These are phyloP conservation scores for Bipolaris bicolor DNA, from an alignment of 2,329 filamentous ascomycete genomes.

Conservation along the genomic window DNA sequence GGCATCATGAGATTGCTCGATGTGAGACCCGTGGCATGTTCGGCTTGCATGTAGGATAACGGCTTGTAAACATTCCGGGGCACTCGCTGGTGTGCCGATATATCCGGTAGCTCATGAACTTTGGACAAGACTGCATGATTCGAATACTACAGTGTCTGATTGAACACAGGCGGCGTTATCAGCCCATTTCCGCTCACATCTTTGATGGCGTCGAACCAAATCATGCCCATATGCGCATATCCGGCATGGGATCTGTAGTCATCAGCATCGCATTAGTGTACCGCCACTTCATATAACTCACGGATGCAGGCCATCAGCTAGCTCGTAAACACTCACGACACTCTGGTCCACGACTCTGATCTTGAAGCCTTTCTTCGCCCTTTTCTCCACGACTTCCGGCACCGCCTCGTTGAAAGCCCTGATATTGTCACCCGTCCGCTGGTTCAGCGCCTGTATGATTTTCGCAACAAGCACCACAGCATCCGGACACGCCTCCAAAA, in stretches of 20 bases:
- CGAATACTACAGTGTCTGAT: neutral
- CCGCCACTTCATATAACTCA: conserved; percentile 13
- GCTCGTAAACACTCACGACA: conserved; percentile 21
- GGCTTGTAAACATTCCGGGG: neutral
- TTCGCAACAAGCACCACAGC: conserved; percentile 48
- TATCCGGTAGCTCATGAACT: neutral
- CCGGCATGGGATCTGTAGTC: conserved; percentile 29
- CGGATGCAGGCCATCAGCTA: conserved; percentile 40
- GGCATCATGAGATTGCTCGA: neutral
- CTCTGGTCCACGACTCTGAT: conserved; percentile 36
- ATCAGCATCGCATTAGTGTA: conserved; percentile 2
- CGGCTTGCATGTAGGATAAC: neutral
- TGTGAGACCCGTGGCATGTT: neutral
- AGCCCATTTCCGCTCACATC: conserved; percentile 6
- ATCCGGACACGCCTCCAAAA: conserved; percentile 38
- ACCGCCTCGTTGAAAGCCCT: conserved; percentile 33
- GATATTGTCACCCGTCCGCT: conserved; percentile 19
- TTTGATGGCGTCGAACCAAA: conserved; percentile 30
- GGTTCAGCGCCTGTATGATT: conserved; percentile 36
- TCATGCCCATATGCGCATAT: conserved; percentile 38
- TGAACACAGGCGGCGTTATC: conserved; percentile 18
- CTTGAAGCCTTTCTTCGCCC: conserved; percentile 28
- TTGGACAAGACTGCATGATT: neutral
- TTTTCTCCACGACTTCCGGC: conserved; percentile 27
- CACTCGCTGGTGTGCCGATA: neutral